Evolutionary conservation across 306 rosid species (phyloP), one percentile per base, ranked within the genome.

Genomic region (Rosa multiflora): DNA sequence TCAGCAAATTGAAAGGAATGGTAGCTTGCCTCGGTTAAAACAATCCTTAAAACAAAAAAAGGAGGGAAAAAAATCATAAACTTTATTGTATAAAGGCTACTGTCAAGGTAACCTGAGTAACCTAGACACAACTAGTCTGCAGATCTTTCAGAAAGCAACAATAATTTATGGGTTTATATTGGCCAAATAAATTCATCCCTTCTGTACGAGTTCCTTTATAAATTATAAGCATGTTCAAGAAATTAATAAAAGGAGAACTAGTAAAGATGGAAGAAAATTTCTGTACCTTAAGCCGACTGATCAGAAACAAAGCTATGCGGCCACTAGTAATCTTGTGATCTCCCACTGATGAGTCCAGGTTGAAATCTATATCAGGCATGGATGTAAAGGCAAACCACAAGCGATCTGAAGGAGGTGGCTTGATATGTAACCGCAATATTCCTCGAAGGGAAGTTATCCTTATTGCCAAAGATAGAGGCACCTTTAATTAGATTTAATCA

Each of bases 361-460:
- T 86, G 78, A 95, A 88, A 71, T 90, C 94, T 56, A 95, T 81
- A 70, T 91, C 88, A 9, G 99, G 99, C 99, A 95, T 93, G 77
- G 86, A 93, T 66, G 98, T 95, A 87, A 95, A 95, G 82, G 91
- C 82, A 82, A 85, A 89, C 98, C 99, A 95, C 79, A 95, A 66
- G 53, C 87, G 94, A 87, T 95, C 98, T 21, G 97, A 88, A 58
- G 99, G 99, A 81, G 99, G 99, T 13, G 98, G 97, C 86, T 93
- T 95, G 87, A 95, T 86, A 71, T 90, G 96, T 77, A 95, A 78
- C 68, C 94, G 95, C 79, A 95, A 53, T 66, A 97, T 92, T 81
- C 99, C 98, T 85, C 87, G 87, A 68, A 92, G 93, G 66, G 97
- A 91, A 80, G 91, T 72, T 82, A 91, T 72, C 89, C 93, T 89